Evolutionary conservation across 176 grass and related monocot species (phyloP).

Genomic region (Themeda triandra): DNA sequence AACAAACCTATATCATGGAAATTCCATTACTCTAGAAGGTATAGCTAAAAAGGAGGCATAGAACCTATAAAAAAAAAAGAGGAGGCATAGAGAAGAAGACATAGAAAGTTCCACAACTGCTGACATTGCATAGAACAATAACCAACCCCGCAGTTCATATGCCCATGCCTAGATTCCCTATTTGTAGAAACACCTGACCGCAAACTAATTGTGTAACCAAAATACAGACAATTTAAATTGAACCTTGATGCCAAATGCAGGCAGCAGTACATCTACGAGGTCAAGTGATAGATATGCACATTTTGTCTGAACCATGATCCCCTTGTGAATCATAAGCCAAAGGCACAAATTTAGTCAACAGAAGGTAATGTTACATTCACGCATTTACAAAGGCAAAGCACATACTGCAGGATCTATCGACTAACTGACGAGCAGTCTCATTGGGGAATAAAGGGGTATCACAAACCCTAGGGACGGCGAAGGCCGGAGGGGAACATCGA

Average conservation of each 20-base stretch:
- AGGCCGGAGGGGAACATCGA: conserved; percentile 42
- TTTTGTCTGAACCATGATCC: background rate
- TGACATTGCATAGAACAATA: background rate
- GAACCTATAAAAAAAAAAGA: too few species aligned
- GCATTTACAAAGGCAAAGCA: background rate
- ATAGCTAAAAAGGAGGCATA: background rate
- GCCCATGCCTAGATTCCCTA: too few species aligned
- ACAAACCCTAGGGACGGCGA: conserved; percentile 52
- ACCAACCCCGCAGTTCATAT: background rate
- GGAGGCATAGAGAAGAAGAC: too few species aligned
- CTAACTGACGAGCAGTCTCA: background rate
- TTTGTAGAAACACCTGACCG: background rate
- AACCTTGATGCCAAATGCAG: background rate
- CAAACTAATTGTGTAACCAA: background rate
- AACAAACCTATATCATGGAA: background rate
- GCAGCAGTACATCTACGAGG: background rate
- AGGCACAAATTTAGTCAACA: background rate
- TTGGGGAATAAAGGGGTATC: background rate
- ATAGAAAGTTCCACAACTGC: background rate
- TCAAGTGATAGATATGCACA: background rate
- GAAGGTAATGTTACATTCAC: background rate
- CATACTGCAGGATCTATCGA: background rate
- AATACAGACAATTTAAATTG: background rate
- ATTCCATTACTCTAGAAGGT: background rate
- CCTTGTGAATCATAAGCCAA: background rate